Evolutionary conservation across 1,284 basidiomycete species (phyloP).

Genomic region (Neolentinus lepideus): DNA sequence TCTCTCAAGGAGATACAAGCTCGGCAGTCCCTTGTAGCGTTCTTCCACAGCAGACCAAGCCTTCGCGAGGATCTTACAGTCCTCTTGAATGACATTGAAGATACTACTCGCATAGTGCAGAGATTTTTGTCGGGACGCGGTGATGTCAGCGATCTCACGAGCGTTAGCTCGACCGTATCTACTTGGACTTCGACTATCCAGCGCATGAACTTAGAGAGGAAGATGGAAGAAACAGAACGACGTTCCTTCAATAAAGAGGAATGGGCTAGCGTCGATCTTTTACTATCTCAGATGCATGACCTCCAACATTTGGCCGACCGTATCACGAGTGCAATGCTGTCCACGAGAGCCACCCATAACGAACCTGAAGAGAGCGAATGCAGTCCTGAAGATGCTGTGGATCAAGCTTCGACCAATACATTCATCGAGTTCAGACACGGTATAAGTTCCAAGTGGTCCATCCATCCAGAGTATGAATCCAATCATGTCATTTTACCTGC

Average conservation of each 20-base stretch:
- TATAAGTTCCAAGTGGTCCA: constrained; percentile 40
- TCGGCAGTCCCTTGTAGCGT: constrained; percentile 76
- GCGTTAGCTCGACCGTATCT: constrained; percentile 54
- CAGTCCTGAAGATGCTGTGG: constrained; percentile 9
- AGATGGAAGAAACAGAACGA: constrained; percentile 38
- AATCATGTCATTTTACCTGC: constrained; percentile 4
- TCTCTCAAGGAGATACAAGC: constrained; percentile 66
- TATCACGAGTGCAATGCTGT: constrained; percentile 50
- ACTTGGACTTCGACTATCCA: constrained; percentile 47
- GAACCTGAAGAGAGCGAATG: constrained; percentile 9
- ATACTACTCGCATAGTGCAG: constrained; percentile 76
- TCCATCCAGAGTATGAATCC: constrained; percentile 61
- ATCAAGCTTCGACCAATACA: constrained; percentile 10
- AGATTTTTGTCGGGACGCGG: constrained; percentile 70
- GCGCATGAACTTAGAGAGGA: constrained; percentile 47
- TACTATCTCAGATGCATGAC: constrained; percentile 50
- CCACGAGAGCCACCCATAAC: constrained; percentile 15
- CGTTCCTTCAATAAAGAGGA: constrained; percentile 26
- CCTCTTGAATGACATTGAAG: constrained; percentile 55
- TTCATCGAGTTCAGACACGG: constrained; percentile 10
- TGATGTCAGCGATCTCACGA: constrained; percentile 56
- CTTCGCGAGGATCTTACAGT: constrained; percentile 64
- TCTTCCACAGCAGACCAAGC: constrained; percentile 59
- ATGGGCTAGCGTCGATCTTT: constrained; percentile 47
- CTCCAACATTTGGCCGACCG: constrained; percentile 49